Evolutionary conservation across 2,329 filamentous ascomycete species (phyloP).

Genomic region (Fusarium kyushuense): DNA sequence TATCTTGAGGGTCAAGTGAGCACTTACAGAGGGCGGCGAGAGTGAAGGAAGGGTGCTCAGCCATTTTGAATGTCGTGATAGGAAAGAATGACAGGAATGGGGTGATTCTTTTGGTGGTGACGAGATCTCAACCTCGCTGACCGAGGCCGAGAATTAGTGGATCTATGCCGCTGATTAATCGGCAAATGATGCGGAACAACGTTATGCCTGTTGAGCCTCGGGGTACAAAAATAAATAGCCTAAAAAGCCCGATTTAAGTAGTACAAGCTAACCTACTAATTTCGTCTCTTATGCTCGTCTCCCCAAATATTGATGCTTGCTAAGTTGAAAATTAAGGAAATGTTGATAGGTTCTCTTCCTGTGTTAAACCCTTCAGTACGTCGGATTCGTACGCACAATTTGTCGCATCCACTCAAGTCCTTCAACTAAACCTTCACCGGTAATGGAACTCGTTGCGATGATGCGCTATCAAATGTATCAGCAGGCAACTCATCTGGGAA

Average conservation of each 20-base stretch:
- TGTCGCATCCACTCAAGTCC: not conserved
- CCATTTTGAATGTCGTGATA: constrained; percentile 46
- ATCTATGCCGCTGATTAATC: not conserved
- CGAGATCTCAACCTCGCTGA: not conserved
- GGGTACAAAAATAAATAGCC: too few species aligned
- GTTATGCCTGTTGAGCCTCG: not conserved
- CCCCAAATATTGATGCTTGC: not conserved
- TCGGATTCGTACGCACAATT: not conserved
- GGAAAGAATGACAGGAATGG: not conserved
- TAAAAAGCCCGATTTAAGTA: too few species aligned
- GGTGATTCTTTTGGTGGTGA: constrained; percentile 7
- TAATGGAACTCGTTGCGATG: not conserved
- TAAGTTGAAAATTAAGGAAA: not conserved
- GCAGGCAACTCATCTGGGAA: fast-evolving
- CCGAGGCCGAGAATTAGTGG: constrained; percentile 10
- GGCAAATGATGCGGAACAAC: not conserved
- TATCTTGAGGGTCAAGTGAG: not conserved
- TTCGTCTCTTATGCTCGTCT: too few species aligned
- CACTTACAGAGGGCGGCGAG: constrained; percentile 55
- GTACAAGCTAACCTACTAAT: too few species aligned
- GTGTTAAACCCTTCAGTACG: not conserved
- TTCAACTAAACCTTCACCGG: not conserved
- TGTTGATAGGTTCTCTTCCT: not conserved
- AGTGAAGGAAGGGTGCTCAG: constrained; percentile 57
- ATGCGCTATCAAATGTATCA: not conserved